Evolutionary conservation across 1,284 basidiomycete genomes (phyloP).

Genomic region (Serendipita sp.): DNA sequence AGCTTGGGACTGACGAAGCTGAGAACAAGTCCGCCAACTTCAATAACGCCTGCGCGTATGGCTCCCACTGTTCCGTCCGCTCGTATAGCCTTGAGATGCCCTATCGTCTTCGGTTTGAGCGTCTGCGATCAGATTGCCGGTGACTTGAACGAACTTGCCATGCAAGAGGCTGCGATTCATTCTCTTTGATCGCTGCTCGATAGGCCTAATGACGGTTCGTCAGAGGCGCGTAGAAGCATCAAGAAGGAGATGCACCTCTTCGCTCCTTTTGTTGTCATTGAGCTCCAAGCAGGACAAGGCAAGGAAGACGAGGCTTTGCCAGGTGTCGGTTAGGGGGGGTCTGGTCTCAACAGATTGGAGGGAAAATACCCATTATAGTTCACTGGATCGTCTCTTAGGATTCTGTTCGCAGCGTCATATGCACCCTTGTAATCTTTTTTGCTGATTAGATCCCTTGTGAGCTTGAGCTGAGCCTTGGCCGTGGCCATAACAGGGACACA

Average conservation of each 20-base stretch:
- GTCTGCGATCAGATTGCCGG: not conserved
- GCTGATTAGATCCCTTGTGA: constrained; percentile 60
- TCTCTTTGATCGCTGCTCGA: constrained; percentile 50
- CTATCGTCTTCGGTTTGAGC: constrained; percentile 22
- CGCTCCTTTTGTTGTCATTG: constrained; percentile 54
- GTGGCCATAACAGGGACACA: not conserved
- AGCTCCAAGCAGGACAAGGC: constrained; percentile 66
- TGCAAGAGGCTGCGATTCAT: constrained; percentile 53
- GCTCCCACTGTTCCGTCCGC: constrained; percentile 43
- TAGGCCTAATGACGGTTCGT: constrained; percentile 40
- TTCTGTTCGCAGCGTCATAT: constrained; percentile 46
- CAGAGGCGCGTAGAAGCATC: constrained; percentile 8
- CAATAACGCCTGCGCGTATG: constrained; percentile 40
- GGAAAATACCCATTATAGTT: constrained; percentile 65
- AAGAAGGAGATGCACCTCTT: constrained; percentile 48
- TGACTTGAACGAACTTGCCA: constrained; percentile 46
- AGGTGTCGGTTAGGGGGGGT: not conserved
- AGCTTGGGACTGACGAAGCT: constrained; percentile 34
- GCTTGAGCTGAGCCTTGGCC: constrained; percentile 61
- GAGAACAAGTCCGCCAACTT: constrained; percentile 39
- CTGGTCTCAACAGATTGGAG: constrained; percentile 3
- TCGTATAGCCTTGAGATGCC: constrained; percentile 68
- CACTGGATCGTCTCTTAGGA: constrained; percentile 56
- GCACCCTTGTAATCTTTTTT: constrained; percentile 66
- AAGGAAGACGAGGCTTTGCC: constrained; percentile 62